Percentiles rank a stretch among this genome's conserved stretches.
Conservation (phyloP, 805 yeast species). For the Citeromyces matritensis region DNA sequence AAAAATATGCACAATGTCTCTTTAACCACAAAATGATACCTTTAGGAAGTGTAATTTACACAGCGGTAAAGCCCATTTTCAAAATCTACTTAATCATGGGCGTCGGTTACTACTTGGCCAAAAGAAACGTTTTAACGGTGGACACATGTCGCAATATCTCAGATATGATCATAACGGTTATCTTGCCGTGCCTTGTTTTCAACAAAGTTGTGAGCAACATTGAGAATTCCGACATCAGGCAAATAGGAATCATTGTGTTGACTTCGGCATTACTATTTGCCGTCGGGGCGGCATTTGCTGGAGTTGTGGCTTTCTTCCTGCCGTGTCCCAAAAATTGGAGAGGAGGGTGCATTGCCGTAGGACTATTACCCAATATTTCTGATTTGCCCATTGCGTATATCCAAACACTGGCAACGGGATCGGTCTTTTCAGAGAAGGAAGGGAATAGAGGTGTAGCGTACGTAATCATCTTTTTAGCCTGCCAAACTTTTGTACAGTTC, state of each 20-base stretch:
- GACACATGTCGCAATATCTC: constrained; percentile 59
- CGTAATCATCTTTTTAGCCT: constrained; percentile 60
- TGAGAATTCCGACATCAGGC: constrained; percentile 52
- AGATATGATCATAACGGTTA: constrained; percentile 47
- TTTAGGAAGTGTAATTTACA: constrained; percentile 55
- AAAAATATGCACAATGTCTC: not conserved
- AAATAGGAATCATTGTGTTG: constrained; percentile 48
- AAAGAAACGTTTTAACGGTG: constrained; percentile 45
- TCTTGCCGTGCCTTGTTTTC: constrained; percentile 67
- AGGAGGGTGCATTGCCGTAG: constrained; percentile 63
- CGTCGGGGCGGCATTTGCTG: constrained; percentile 26
- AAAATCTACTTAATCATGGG: constrained; percentile 64
- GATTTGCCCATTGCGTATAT: constrained; percentile 79
- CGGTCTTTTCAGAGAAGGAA: constrained; percentile 38
- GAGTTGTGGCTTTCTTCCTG: constrained; percentile 25
- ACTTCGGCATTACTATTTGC: constrained; percentile 27
- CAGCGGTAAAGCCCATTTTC: constrained; percentile 75
- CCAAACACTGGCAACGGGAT: constrained; percentile 54
- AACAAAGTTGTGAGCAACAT: constrained; percentile 55
- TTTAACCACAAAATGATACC: constrained; percentile 7
- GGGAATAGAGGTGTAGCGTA: constrained; percentile 74
- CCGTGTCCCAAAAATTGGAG: constrained; percentile 60
- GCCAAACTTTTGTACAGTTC: constrained; percentile 55
- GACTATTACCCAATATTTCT: constrained; percentile 64
- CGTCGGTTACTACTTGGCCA: constrained; percentile 52